Evolutionary conservation across 495 filamentous ascomycete species (phyloP).

Genomic region (Podospora fimiseda): DNA sequence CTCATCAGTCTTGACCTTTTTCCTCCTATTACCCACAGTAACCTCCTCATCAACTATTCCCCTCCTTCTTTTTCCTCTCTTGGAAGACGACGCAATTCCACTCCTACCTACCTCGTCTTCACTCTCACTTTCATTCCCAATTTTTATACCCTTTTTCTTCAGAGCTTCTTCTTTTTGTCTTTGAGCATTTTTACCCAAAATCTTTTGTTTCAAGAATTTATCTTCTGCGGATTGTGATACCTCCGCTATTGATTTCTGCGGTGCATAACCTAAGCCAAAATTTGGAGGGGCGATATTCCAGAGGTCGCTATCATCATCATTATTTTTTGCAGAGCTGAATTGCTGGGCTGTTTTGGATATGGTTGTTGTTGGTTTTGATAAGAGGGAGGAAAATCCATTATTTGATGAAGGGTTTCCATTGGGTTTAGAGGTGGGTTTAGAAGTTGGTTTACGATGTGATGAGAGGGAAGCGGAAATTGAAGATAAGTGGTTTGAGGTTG

Average conservation of each 20-base stretch:
- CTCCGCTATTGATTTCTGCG: neutral
- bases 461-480: no score
- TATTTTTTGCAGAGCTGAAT: neutral
- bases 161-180: constrained; percentile 6
- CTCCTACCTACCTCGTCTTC: constrained; percentile 60
- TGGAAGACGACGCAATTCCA: constrained; percentile 41
- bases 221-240: constrained; percentile 15
- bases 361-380: neutral
- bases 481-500: no score
- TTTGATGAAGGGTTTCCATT: no score
- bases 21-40: neutral
- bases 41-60: neutral
- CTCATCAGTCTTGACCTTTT: constrained; percentile 8
- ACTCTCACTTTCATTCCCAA: constrained; percentile 35
- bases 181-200: constrained; percentile 24
- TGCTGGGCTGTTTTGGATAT: neutral
- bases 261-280: constrained; percentile 29
- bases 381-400: neutral
- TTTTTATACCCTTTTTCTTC: constrained; percentile 5
- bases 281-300: constrained; percentile 27
- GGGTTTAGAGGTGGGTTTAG: no score
- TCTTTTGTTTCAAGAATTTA: constrained; percentile 21
- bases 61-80: neutral
- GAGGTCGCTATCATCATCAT: constrained; percentile 26
- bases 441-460: no score